phyloP scores from a whole-genome alignment of 2,329 filamentous ascomycete genomes.

The Phoma sp. region DNA sequence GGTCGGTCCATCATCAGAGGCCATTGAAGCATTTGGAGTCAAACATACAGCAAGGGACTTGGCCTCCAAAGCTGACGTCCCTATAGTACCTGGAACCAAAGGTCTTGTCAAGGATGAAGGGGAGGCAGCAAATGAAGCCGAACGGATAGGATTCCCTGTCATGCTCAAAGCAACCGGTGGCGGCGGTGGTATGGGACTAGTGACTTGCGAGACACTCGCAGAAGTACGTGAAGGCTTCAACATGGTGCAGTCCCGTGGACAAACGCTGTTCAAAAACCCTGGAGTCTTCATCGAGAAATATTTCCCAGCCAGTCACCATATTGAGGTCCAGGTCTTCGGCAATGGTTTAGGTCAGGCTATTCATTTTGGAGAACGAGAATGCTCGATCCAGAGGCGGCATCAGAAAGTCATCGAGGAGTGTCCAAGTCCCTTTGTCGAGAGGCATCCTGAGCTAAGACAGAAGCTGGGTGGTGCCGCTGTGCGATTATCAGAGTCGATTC shows the following conservation, averaged over 20 bases:
- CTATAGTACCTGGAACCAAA: constrained; percentile 61
- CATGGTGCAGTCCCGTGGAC: constrained; percentile 76
- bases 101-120: constrained; percentile 56
- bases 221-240: constrained; percentile 74
- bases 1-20: constrained; percentile 62
- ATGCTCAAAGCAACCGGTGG: constrained; percentile 62
- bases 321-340: constrained; percentile 90
- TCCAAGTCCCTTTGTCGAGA: constrained; percentile 71
- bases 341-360: constrained; percentile 80
- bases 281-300: constrained; percentile 87
- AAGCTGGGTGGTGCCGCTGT: constrained; percentile 72
- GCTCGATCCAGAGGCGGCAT: constrained; percentile 83
- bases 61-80: constrained; percentile 59
- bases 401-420: constrained; percentile 93
- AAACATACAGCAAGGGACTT: constrained; percentile 64
- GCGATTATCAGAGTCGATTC: constrained; percentile 61
- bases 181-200: constrained; percentile 82
- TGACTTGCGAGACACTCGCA: constrained; percentile 70
- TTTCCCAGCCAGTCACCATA: constrained; percentile 78
- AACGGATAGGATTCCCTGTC: constrained; percentile 58
- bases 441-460: constrained; percentile 62
- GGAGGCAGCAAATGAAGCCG: constrained; percentile 54
- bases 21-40: constrained; percentile 63
- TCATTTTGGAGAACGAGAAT: constrained; percentile 86
- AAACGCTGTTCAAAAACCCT: constrained; percentile 80